Conservation (phyloP, 805 yeast genomes). For the Vanderwaltozyma polyspora region DNA sequence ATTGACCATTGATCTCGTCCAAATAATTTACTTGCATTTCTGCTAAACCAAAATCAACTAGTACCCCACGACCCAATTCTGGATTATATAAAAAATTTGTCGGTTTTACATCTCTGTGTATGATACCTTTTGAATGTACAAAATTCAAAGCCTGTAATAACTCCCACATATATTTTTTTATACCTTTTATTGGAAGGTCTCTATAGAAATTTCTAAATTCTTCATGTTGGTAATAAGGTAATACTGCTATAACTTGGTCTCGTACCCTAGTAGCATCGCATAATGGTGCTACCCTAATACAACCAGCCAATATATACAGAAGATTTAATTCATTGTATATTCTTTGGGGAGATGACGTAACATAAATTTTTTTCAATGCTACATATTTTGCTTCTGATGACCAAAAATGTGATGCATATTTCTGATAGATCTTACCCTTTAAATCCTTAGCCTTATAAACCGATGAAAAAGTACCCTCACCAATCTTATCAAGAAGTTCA, state of each 20-base stretch:
- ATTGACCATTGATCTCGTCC: background rate
- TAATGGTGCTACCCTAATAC: slow-evolving; percentile 72
- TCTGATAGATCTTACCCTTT: slow-evolving; percentile 24
- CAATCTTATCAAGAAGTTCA: slow-evolving; percentile 40
- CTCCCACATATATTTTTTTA: slow-evolving; percentile 70
- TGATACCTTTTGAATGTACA: slow-evolving; percentile 63
- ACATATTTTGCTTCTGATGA: slow-evolving; percentile 37
- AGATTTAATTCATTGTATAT: slow-evolving; percentile 79
- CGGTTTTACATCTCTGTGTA: slow-evolving; percentile 89
- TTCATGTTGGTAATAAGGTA: slow-evolving; percentile 83
- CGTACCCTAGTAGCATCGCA: slow-evolving; percentile 77
- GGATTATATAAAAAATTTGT: slow-evolving; percentile 60
- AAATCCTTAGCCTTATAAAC: slow-evolving; percentile 49
- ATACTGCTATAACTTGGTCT: slow-evolving; percentile 87
- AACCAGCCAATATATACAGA: slow-evolving; percentile 56
- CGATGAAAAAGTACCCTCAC: slow-evolving; percentile 76
- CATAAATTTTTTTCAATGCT: slow-evolving; percentile 88
- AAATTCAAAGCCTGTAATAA: slow-evolving; percentile 58
- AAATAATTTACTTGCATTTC: slow-evolving; percentile 37
- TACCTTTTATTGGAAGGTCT: slow-evolving; percentile 68
- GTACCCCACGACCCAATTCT: slow-evolving; percentile 64
- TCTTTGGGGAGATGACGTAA: slow-evolving; percentile 88
- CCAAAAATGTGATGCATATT: slow-evolving; percentile 24
- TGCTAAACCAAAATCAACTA: slow-evolving; percentile 89
- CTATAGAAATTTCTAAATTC: slow-evolving; percentile 83